phyloP scores from a whole-genome alignment of 208 protist genomes.

The Trypanosoma grayi region DNA sequence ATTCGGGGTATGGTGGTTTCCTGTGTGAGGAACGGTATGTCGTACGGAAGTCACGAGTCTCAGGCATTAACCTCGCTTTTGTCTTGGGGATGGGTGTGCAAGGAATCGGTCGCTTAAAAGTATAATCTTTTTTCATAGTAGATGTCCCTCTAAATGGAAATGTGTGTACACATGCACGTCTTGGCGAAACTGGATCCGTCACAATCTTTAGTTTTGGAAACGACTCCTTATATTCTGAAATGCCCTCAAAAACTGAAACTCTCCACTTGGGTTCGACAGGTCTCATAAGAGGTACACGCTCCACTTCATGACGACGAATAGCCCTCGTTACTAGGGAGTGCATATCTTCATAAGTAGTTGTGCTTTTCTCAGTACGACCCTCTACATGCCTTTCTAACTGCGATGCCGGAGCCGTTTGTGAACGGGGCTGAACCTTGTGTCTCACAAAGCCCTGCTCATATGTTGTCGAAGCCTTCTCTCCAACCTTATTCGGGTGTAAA shows the following conservation, averaged over 20 bases:
- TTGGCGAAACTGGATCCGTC: background rate
- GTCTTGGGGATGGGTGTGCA: background rate
- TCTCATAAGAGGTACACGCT: background rate
- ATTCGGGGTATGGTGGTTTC: constrained; percentile 1
- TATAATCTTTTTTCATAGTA: constrained; percentile 17
- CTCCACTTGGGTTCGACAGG: background rate
- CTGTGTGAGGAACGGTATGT: constrained; percentile 11
- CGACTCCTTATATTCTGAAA: constrained; percentile 3
- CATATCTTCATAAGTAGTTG: constrained; percentile 20
- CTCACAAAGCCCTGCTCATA: constrained; percentile 9
- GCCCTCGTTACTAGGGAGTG: constrained; percentile 1
- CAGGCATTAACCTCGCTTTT: constrained; percentile 7
- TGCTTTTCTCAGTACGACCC: background rate
- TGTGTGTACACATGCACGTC: background rate
- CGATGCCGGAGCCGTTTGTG: background rate
- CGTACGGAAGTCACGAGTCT: constrained; percentile 15
- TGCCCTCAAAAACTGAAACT: background rate
- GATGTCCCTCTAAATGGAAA: constrained; percentile 11
- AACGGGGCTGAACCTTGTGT: background rate
- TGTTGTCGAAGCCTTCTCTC: background rate
- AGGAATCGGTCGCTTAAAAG: background rate
- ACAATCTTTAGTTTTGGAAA: constrained; percentile 3
- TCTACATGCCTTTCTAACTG: background rate
- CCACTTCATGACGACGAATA: constrained; percentile 1
- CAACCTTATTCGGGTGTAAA: background rate